phyloP scores from a whole-genome alignment of 352 stramenopile species.

The Globisporangium nodosum region DNA sequence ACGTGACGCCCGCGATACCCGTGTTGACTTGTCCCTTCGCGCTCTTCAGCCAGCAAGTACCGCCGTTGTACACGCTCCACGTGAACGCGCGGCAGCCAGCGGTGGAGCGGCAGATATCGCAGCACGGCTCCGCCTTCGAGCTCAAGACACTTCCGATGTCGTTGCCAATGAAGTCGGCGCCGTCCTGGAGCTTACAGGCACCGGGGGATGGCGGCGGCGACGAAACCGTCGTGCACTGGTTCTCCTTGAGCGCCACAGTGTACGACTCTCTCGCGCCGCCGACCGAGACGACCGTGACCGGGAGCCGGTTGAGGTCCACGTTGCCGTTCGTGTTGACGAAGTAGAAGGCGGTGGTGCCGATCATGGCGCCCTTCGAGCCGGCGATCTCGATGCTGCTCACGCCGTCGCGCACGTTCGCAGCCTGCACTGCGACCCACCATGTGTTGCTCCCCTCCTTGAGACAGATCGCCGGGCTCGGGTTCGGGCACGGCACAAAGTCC shows the following conservation, averaged over 20 bases:
- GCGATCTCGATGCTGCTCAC: constrained; percentile 9
- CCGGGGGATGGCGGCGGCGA: too few species aligned
- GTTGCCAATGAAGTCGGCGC: constrained; percentile 18
- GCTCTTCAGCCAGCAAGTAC: constrained; percentile 50
- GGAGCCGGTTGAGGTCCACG: constrained; percentile 6
- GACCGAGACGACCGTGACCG: constrained; percentile 7
- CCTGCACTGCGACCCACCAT: constrained; percentile 11
- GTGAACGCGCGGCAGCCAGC: constrained; percentile 41
- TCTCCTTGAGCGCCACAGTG: constrained; percentile 10
- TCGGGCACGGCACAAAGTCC: constrained; percentile 8
- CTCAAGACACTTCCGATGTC: constrained; percentile 17
- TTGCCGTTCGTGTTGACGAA: constrained; percentile 6
- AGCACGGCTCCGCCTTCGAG: constrained; percentile 17
- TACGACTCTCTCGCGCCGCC: constrained; percentile 7
- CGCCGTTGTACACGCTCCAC: constrained; percentile 42
- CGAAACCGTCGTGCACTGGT: constrained; percentile 19
- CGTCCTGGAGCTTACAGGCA: constrained; percentile 21
- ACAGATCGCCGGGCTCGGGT: too few species aligned
- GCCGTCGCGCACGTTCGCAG: constrained; percentile 11
- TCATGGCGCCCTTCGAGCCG: constrained; percentile 3
- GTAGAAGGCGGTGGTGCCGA: constrained; percentile 15
- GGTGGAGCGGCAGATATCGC: constrained; percentile 19
- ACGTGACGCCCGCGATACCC: background rate
- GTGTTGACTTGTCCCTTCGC: constrained; percentile 17
- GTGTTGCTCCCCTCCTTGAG: constrained; percentile 13